Base-by-base conservation (phyloP, 202 grass and related monocot genomes). In the Brachypodium distachyon region DNA sequence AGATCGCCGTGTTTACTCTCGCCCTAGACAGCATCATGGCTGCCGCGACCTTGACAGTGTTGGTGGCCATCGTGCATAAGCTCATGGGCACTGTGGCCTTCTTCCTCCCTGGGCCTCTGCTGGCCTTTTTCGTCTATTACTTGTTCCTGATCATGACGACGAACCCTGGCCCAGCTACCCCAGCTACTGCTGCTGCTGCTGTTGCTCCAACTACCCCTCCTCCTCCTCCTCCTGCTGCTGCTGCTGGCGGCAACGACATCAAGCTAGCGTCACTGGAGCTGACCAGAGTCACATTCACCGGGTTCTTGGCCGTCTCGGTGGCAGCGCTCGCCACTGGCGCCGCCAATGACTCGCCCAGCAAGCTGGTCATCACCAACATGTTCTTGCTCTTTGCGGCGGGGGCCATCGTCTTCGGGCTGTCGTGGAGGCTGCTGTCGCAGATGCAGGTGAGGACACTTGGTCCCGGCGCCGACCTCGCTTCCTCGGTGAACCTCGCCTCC, bases 341-440 rank as follows among this genome's bases (percentile, higher is more conserved):
- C 29, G 33, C n/a, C 52, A 59, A 26, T 6, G 18, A 12, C 11
- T 59, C 46, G 0, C 23, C 16, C 18, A 26, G n/a, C 65, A 48
- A 16, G 5, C 26, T 14, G 1, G 48, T 52, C 11, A 1, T 21
- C 0, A n/a, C n/a, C n/a, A n/a, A n/a, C n/a, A n/a, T 68, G 33
- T 84, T 84, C 64, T 27, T 84, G 12, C 34, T 61, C 12, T 38
- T 70, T 40, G 64, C 64, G 18, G 64, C 64, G 6, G 1, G 10
- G 8, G 72, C 53, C 25, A 33, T 77, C 59, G 19, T 70, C 60
- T 84, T 36, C 12, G 81, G 73, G 3, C 36, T 77, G 12, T 9
- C 14, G 0, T 84, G 81, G 73, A 84, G 81, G 54, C 34, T 77
- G 42, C 54, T 84, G 0, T 61, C 81, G 12, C 73, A 84, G 38